Conservation (phyloP, 73 alveolate genomes). For the Symbiodinium natans region DNA sequence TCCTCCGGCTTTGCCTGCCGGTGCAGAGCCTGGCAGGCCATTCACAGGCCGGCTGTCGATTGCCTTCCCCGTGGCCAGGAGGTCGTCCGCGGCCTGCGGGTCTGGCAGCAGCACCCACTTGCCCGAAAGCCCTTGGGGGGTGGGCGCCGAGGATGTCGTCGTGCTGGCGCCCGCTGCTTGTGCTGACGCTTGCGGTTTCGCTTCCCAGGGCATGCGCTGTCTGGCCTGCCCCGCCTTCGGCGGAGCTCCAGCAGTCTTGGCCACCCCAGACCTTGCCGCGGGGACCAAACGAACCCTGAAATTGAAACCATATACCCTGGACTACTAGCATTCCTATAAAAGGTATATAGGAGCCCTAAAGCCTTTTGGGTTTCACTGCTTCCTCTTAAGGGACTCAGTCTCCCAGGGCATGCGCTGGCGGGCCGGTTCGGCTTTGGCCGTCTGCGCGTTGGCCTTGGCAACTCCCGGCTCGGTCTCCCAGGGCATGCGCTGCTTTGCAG, state of each 20-base stretch:
- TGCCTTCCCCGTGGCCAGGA: background rate
- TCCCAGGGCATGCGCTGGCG: slow-evolving; percentile 50
- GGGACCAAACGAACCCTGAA: background rate
- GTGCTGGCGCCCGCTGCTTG: background rate
- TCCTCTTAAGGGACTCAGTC: background rate
- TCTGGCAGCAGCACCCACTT: slow-evolving; percentile 3
- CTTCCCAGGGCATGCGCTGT: slow-evolving; percentile 33
- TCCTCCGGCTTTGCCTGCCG: background rate
- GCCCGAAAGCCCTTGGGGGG: background rate
- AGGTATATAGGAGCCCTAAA: background rate
- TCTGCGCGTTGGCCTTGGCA: slow-evolving; percentile 1
- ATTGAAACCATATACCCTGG: background rate
- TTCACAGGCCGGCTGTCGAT: background rate
- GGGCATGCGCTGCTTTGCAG: slow-evolving; percentile 2
- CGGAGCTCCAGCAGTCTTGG: slow-evolving; percentile 17
- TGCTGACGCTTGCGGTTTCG: slow-evolving; percentile 4
- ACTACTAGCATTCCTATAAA: background rate
- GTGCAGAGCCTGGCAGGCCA: background rate
- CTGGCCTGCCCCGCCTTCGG: slow-evolving; percentile 22
- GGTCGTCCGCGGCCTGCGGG: background rate
- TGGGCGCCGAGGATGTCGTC: background rate
- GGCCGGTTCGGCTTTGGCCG: background rate
- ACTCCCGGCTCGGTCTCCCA: slow-evolving; percentile 10
- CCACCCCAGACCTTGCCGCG: slow-evolving; percentile 19
- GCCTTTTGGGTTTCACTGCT: background rate